Percentiles rank a stretch among this genome's conserved stretches.
Evolutionary conservation across 805 yeast species (phyloP).

Genomic region (Suhomyces prunicola): DNA sequence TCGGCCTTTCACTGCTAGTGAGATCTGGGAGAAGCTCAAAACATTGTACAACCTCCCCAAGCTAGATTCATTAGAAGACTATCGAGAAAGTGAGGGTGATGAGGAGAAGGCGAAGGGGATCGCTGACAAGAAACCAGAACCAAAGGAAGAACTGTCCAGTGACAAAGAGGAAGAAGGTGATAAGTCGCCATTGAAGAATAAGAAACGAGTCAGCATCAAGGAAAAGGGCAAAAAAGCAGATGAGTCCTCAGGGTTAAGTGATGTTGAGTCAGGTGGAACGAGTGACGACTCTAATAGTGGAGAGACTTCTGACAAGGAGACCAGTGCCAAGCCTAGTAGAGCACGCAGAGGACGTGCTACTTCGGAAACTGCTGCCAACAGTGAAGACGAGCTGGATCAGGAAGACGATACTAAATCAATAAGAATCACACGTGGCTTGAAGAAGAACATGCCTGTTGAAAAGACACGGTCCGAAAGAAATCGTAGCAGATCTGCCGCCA

Average conservation of each 20-base stretch:
- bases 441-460: conserved; percentile 4
- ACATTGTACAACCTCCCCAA: conserved; percentile 54
- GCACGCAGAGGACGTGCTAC: neutral
- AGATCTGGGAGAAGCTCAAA: conserved; percentile 57
- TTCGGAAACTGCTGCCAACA: neutral
- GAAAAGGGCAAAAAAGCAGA: conserved; percentile 1
- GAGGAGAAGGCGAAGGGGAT: neutral
- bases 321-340: neutral
- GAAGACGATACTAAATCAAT: conserved; percentile 7
- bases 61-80: conserved; percentile 53
- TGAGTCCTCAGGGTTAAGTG: conserved; percentile 18
- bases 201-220: conserved; percentile 4
- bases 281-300: neutral
- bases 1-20: conserved; percentile 39
- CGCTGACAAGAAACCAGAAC: neutral
- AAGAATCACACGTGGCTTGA: conserved; percentile 4
- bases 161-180: conserved; percentile 2
- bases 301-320: neutral
- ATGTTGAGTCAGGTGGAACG: conserved; percentile 11
- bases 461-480: conserved; percentile 8
- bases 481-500: conserved; percentile 18
- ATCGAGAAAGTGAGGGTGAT: conserved; percentile 4
- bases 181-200: neutral
- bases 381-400: conserved; percentile 11
- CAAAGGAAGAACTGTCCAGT: neutral